phyloP scores from a whole-genome alignment of 176 grass and related monocot species.

The Typha latifolia region DNA sequence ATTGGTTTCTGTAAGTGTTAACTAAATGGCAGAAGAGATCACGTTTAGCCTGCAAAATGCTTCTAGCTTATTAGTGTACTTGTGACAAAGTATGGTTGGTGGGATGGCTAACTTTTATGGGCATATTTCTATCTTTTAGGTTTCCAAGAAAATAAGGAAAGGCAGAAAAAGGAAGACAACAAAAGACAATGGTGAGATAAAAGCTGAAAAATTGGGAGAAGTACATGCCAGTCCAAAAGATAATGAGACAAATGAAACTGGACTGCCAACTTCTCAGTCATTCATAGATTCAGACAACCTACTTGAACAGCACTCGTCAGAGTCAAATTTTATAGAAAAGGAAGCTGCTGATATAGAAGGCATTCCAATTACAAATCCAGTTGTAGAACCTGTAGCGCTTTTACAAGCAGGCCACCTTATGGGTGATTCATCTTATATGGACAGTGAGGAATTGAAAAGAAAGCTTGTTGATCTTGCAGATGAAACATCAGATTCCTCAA shows the following conservation, averaged over 20 bases:
- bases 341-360: conserved; percentile 16
- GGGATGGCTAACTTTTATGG: background rate
- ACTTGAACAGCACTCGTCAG: conserved; percentile 13
- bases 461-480: conserved; percentile 36
- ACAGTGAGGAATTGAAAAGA: conserved; percentile 22
- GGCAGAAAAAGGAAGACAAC: conserved; percentile 51
- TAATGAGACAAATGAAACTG: conserved; percentile 26
- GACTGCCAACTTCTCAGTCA: conserved; percentile 28
- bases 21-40: too few species aligned
- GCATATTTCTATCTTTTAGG: conserved; percentile 41
- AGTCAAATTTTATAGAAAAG: conserved; percentile 17
- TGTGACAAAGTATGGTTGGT: too few species aligned
- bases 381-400: conserved; percentile 24
- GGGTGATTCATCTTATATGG: conserved; percentile 24
- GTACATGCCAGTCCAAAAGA: conserved; percentile 20
- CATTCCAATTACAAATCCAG: conserved; percentile 28
- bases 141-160: conserved; percentile 75
- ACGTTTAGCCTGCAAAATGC: too few species aligned
- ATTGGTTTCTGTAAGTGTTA: too few species aligned
- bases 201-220: conserved; percentile 12
- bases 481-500: conserved; percentile 60
- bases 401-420: conserved; percentile 20
- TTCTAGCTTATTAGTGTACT: too few species aligned
- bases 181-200: conserved; percentile 29
- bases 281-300: conserved; percentile 22